phyloP scores from a whole-genome alignment of 805 yeast genomes.

The Starmerella potacharoeniae region DNA sequence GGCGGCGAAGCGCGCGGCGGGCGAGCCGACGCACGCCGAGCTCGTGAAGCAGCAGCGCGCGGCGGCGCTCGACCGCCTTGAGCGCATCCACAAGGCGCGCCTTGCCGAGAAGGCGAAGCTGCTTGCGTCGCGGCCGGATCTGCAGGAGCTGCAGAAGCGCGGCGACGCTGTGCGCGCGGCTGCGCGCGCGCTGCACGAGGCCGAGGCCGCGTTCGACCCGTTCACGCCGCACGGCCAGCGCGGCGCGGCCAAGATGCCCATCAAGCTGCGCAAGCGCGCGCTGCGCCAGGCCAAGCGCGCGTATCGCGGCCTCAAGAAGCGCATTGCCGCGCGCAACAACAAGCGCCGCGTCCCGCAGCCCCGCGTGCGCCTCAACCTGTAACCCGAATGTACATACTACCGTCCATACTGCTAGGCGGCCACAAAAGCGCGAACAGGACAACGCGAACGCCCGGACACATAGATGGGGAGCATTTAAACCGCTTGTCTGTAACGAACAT shows the following conservation, averaged over 20 bases:
- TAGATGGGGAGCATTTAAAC: no score
- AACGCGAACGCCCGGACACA: no score
- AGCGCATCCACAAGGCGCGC: conserved; percentile 8
- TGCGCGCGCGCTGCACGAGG: conserved; percentile 19
- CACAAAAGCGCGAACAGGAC: no score
- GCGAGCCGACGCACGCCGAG: conserved; percentile 16
- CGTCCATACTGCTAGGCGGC: not conserved
- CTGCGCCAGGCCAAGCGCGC: conserved; percentile 24
- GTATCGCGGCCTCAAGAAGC: conserved; percentile 22
- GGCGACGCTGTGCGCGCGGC: conserved; percentile 19
- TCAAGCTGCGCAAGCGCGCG: conserved; percentile 24
- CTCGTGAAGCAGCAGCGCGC: conserved; percentile 2
- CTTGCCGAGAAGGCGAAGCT: conserved; percentile 10
- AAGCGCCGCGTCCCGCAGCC: conserved; percentile 25
- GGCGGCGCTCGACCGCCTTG: conserved; percentile 3
- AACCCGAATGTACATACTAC: conserved; percentile 23
- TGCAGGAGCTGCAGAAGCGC: conserved; percentile 18
- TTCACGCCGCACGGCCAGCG: conserved; percentile 25
- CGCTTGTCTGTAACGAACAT: no score
- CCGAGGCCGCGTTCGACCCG: conserved; percentile 22
- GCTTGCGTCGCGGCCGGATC: conserved; percentile 22
- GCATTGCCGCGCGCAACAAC: conserved; percentile 20
- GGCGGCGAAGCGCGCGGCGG: no score
- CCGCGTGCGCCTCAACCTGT: conserved; percentile 12
- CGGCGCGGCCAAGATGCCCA: conserved; percentile 25